phyloP scores from a whole-genome alignment of 306 rosid species.

The Citrullus amarus region DNA sequence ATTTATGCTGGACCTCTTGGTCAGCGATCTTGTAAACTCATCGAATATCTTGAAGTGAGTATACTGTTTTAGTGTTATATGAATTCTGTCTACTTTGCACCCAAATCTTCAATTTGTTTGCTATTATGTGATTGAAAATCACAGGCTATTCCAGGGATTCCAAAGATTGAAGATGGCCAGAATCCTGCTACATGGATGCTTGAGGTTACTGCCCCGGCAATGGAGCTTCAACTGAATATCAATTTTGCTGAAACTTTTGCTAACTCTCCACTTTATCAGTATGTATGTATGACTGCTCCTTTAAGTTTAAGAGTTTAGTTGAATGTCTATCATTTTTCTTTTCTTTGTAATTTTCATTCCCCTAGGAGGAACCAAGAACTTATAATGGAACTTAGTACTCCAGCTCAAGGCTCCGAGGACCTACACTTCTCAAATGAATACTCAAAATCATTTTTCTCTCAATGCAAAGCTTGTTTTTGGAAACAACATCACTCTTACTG shows the following conservation, averaged over 20 bases:
- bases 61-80: background rate
- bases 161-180: conserved; percentile 38
- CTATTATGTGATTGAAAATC: background rate
- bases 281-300: background rate
- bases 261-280: conserved; percentile 35
- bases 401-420: conserved; percentile 25
- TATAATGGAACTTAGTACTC: conserved; percentile 25
- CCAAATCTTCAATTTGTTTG: background rate
- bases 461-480: conserved; percentile 39
- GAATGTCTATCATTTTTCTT: background rate
- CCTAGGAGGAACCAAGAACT: conserved; percentile 31
- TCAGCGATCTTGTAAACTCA: conserved; percentile 23
- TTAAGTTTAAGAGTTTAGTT: too few relatives aligned
- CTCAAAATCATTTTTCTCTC: conserved; percentile 22
- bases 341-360: background rate
- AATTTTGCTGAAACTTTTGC: conserved; percentile 50
- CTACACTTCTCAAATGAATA: conserved; percentile 25
- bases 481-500: conserved; percentile 35
- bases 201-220: conserved; percentile 47
- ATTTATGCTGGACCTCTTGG: conserved; percentile 35
- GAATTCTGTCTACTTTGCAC: background rate
- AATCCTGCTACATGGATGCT: conserved; percentile 84
- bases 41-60: conserved; percentile 32
- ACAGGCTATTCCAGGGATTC: conserved; percentile 46
- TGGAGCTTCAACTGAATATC: conserved; percentile 37